Percentiles rank a stretch among this genome's conserved stretches.
These are phyloP conservation scores for Hypoxylon lenormandii DNA, from an alignment of 495 filamentous ascomycete genomes.

Conservation along the genomic window DNA sequence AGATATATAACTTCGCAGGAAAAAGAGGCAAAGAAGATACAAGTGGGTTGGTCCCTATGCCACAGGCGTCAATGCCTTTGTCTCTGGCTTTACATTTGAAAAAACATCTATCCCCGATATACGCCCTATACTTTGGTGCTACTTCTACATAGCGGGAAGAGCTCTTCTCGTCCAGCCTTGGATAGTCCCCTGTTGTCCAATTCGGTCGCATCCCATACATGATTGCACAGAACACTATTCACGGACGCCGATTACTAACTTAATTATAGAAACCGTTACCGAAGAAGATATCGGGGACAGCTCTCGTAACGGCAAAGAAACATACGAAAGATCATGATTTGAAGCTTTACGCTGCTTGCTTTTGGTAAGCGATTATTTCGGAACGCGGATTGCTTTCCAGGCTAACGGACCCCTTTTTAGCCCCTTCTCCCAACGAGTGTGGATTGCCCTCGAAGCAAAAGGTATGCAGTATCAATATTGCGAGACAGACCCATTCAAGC, in stretches of 20 bases:
- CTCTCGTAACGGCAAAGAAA: slow-evolving; percentile 76
- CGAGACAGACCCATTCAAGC: slow-evolving; percentile 86
- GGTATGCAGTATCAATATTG: slow-evolving; percentile 88
- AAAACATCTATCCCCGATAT: slow-evolving; percentile 14
- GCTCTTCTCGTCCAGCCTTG: too few relatives aligned
- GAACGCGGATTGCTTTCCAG: background rate
- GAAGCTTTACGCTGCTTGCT: slow-evolving; percentile 89
- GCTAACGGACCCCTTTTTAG: slow-evolving; percentile 43
- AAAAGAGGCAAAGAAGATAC: slow-evolving; percentile 72
- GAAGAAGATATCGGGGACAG: slow-evolving; percentile 83
- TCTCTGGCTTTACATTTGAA: slow-evolving; percentile 36
- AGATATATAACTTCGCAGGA: slow-evolving; percentile 73
- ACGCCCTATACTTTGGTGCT: too few relatives aligned
- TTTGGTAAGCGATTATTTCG: slow-evolving; percentile 72
- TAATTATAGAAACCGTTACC: slow-evolving; percentile 75
- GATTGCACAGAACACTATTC: slow-evolving; percentile 1
- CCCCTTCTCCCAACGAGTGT: slow-evolving; percentile 89
- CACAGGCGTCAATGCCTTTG: slow-evolving; percentile 31
- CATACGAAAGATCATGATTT: slow-evolving; percentile 77
- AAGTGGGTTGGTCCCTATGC: slow-evolving; percentile 67
- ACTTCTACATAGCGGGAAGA: too few relatives aligned
- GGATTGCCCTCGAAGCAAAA: slow-evolving; percentile 94
- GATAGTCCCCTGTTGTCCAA: slow-evolving; percentile 1
- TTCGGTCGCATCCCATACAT: slow-evolving; percentile 7
- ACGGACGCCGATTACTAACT: slow-evolving; percentile 13